Evolutionary conservation across 352 stramenopile genomes (phyloP), one percentile per base, ranked within the genome.

Genomic region (Globisporangium abappressorium): DNA sequence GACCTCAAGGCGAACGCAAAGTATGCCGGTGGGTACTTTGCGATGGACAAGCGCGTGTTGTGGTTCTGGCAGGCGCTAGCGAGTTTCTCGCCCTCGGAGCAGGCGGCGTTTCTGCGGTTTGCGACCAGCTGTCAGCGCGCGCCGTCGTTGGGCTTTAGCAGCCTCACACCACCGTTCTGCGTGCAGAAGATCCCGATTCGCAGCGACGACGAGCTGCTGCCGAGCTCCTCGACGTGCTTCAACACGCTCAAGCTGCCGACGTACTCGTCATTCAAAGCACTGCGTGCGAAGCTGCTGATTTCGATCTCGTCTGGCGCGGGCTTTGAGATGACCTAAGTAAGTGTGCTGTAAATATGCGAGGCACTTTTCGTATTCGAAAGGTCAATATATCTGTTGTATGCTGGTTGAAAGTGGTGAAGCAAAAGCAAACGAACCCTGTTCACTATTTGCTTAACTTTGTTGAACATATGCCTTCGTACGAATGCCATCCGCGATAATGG

Each of bases 221-320:
- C 96, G 18, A 92, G 89, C 56, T 94, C 97, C 1, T 97, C 87
- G 22, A 99, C 97, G 62, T 99, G 97, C 81, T 99, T 99, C 80
- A 99, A 99, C 79, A 97, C 87, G 18, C 84, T 99, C 62, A 99
- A 99, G 76, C 86, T 99, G 43, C 97, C 97, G 30, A 98, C 95
- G 26, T 99, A 99, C 79, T 97, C 89, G 56, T 97, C 82, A 51
- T 93, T 98, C 74, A 98, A 97, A 63, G 84, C 98, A 60, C 75
- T 99, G 68, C 82, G 84, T 33, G 79, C 93, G 26, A 99, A 99
- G 78, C 75, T 99, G 24, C 66, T 98, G 15, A 90, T 94, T 64
- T 90, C 97, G 30, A 98, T 99, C 68, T 92, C 91, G 62, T 94
- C 94, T 0, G 90, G 87, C 36, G 89, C 95, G 6, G 97, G 97